phyloP scores from a whole-genome alignment of 2,329 filamentous ascomycete species.

The Colletotrichum tropicicola region DNA sequence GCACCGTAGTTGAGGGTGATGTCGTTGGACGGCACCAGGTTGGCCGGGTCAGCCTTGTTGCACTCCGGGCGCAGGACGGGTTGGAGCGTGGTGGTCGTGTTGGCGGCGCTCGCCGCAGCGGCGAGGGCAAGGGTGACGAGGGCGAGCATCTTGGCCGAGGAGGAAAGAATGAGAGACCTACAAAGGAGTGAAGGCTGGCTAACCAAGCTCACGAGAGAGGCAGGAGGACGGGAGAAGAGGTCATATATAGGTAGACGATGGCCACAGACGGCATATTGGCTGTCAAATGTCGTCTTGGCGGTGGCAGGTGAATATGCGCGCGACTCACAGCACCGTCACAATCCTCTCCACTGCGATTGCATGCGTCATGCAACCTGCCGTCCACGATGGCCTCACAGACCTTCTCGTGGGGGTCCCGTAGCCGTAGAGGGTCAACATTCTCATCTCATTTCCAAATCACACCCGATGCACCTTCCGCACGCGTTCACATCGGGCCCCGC shows the following conservation, averaged over 20 bases:
- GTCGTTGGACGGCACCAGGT: conserved; percentile 40
- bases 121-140: conserved; percentile 21
- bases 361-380: conserved; percentile 2
- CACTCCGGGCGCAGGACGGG: conserved; percentile 9
- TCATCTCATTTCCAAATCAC: conserved; percentile 14
- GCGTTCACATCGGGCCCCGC: not conserved
- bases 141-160: conserved; percentile 16
- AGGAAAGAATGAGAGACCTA: not conserved
- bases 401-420: not conserved
- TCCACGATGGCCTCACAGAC: conserved; percentile 1
- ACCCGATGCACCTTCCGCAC: not conserved
- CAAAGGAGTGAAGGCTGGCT: not conserved
- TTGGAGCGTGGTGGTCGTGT: conserved; percentile 15
- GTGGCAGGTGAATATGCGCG: not conserved
- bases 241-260: conserved; percentile 1
- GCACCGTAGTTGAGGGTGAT: conserved; percentile 45
- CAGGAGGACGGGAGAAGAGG: not conserved
- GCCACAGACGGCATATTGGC: not conserved
- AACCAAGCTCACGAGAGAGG: not conserved
- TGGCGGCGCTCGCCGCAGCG: conserved; percentile 10
- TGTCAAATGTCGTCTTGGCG: not conserved
- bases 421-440: not conserved
- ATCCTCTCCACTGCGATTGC: conserved; percentile 4
- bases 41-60: conserved; percentile 18
- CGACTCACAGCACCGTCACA: not conserved